A percentile compares a stretch with the other conserved stretches of the same genome.
Evolutionary conservation across 176 grass and related monocot genomes (phyloP).

Genomic region (Musa troglodytarum): DNA sequence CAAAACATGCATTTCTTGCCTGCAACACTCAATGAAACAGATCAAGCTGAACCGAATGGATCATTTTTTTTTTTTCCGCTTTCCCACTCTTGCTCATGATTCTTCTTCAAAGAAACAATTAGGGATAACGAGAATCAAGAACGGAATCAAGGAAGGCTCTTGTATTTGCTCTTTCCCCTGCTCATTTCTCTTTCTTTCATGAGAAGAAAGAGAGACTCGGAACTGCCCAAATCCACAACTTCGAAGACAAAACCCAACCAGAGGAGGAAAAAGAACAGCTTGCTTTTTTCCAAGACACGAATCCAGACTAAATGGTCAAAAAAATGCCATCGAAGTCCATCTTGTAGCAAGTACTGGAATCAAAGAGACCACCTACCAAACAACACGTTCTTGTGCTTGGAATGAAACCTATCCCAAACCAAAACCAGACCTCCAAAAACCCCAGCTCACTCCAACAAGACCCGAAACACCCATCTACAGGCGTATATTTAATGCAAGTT

Average conservation of each 20-base stretch:
- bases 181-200: background rate
- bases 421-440: background rate
- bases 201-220: background rate
- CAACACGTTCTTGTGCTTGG: background rate
- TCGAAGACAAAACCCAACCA: background rate
- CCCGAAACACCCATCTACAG: background rate
- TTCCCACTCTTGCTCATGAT: too few species aligned
- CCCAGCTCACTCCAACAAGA: background rate
- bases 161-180: background rate
- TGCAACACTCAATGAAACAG: background rate
- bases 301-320: background rate
- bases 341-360: background rate
- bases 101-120: background rate
- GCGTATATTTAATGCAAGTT: background rate
- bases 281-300: background rate
- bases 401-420: background rate
- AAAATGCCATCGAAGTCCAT: slow-evolving; percentile 2
- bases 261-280: background rate
- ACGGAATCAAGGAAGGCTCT: background rate
- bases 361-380: slow-evolving; percentile 1
- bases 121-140: background rate
- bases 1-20: background rate
- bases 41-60: background rate
- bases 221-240: background rate
- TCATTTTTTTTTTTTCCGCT: background rate